phyloP scores from a whole-genome alignment of 495 filamentous ascomycete genomes.

The Aspergillus biplanus region DNA sequence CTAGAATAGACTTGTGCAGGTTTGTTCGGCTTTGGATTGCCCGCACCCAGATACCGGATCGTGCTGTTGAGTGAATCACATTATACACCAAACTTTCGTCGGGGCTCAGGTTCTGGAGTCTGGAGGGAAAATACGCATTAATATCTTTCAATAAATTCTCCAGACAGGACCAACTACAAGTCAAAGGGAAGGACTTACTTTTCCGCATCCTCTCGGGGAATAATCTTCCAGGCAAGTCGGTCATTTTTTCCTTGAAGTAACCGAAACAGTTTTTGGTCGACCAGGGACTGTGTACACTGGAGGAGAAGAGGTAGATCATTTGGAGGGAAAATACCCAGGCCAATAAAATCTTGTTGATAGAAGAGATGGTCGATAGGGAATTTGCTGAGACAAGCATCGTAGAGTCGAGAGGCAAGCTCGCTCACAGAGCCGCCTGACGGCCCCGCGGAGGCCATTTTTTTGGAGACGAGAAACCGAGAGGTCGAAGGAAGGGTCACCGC shows the following conservation, averaged over 20 bases:
- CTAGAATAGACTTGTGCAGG: slow-evolving; percentile 76
- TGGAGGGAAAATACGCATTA: slow-evolving; percentile 26
- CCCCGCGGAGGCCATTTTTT: slow-evolving; percentile 41
- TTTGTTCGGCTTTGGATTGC: slow-evolving; percentile 74
- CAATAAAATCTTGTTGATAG: slow-evolving; percentile 66
- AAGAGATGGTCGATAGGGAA: slow-evolving; percentile 58
- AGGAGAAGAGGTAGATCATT: slow-evolving; percentile 61
- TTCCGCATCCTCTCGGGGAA: slow-evolving; percentile 68
- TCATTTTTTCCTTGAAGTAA: slow-evolving; percentile 56
- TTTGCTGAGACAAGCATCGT: slow-evolving; percentile 45
- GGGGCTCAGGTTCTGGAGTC: slow-evolving; percentile 64
- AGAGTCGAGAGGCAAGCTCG: slow-evolving; percentile 49
- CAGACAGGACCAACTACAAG: neutral
- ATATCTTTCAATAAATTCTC: too few relatives aligned
- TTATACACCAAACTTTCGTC: slow-evolving; percentile 84
- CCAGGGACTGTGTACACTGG: slow-evolving; percentile 61
- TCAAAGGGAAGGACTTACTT: slow-evolving; percentile 52
- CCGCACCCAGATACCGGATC: slow-evolving; percentile 86
- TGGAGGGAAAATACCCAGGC: slow-evolving; percentile 62
- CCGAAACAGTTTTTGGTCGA: slow-evolving; percentile 70
- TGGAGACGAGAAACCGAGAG: slow-evolving; percentile 21
- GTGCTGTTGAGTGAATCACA: slow-evolving; percentile 78
- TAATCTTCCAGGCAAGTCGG: slow-evolving; percentile 66
- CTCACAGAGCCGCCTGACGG: slow-evolving; percentile 33
- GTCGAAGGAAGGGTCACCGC: slow-evolving; percentile 24